Evolutionary conservation across 148 eudicot species (phyloP).

Genomic region (Heliamphora exappendiculata): DNA sequence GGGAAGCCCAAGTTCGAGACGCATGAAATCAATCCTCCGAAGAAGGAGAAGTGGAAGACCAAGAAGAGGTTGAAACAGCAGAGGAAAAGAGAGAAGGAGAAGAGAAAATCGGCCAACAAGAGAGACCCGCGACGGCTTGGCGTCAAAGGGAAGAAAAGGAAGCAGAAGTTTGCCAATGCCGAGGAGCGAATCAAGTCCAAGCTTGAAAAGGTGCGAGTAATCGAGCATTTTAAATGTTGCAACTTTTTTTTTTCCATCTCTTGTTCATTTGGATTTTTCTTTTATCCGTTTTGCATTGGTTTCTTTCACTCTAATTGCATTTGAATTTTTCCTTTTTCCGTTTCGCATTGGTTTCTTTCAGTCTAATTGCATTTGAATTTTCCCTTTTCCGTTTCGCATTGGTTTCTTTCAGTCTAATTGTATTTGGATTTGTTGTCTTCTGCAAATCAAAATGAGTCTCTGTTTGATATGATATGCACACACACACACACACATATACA

Average conservation of each 20-base stretch:
- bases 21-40: constrained; percentile 67
- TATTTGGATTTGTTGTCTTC: too few relatives aligned
- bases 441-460: too few relatives aligned
- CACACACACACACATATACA: background rate
- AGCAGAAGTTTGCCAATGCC: constrained; percentile 61
- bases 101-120: constrained; percentile 69
- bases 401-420: too few relatives aligned
- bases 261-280: background rate
- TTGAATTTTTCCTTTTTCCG: too few relatives aligned
- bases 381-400: too few relatives aligned
- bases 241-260: background rate
- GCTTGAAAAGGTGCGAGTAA: constrained; percentile 62
- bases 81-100: constrained; percentile 64
- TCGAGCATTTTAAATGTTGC: background rate
- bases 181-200: constrained; percentile 71
- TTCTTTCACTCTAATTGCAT: background rate
- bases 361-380: too few relatives aligned
- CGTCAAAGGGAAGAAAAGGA: constrained; percentile 53
- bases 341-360: too few relatives aligned
- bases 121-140: constrained; percentile 71
- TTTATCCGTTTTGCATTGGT: too few relatives aligned
- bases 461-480: too few relatives aligned
- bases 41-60: constrained; percentile 71
- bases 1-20: constrained; percentile 85
- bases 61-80: constrained; percentile 78